A percentile compares a stretch with the other conserved stretches of the same genome.
Evolutionary conservation across 2,329 filamentous ascomycete species (phyloP).

Genomic region (Exophiala phaeomuriformis): DNA sequence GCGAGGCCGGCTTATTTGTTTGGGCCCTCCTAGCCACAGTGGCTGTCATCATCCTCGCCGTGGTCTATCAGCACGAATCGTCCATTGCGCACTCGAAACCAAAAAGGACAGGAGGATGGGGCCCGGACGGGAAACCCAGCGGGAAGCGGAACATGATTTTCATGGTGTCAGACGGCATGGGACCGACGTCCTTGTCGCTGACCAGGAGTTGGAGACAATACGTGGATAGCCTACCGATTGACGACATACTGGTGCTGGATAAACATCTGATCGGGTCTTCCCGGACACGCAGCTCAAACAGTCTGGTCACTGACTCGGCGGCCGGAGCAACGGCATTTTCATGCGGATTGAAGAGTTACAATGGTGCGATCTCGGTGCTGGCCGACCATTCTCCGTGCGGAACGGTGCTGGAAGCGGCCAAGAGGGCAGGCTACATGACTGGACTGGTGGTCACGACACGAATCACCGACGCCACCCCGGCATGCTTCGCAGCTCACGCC

Average conservation of each 20-base stretch:
- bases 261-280: slow-evolving; percentile 84
- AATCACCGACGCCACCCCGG: slow-evolving; percentile 91
- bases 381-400: slow-evolving; percentile 83
- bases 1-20: slow-evolving; percentile 67
- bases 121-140: slow-evolving; percentile 38
- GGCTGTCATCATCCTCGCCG: slow-evolving; percentile 68
- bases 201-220: slow-evolving; percentile 82
- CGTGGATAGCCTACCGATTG: slow-evolving; percentile 61
- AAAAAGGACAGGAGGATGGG: slow-evolving; percentile 31
- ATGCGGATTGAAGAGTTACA: slow-evolving; percentile 90
- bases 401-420: slow-evolving; percentile 87
- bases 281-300: slow-evolving; percentile 74
- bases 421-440: slow-evolving; percentile 83
- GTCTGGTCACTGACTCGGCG: slow-evolving; percentile 86
- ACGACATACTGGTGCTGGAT: slow-evolving; percentile 73
- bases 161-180: slow-evolving; percentile 99
- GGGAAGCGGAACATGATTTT: slow-evolving; percentile 92
- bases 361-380: slow-evolving; percentile 85
- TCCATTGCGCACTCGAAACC: slow-evolving; percentile 33
- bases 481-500: slow-evolving; percentile 87
- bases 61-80: slow-evolving; percentile 65
- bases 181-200: slow-evolving; percentile 78
- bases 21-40: slow-evolving; percentile 80
- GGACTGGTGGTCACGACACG: slow-evolving; percentile 92
- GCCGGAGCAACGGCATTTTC: slow-evolving; percentile 97